Evolutionary conservation across 208 protist genomes (phyloP), one percentile per base, ranked within the genome.

Genomic region (Leishmania tarentolae): DNA sequence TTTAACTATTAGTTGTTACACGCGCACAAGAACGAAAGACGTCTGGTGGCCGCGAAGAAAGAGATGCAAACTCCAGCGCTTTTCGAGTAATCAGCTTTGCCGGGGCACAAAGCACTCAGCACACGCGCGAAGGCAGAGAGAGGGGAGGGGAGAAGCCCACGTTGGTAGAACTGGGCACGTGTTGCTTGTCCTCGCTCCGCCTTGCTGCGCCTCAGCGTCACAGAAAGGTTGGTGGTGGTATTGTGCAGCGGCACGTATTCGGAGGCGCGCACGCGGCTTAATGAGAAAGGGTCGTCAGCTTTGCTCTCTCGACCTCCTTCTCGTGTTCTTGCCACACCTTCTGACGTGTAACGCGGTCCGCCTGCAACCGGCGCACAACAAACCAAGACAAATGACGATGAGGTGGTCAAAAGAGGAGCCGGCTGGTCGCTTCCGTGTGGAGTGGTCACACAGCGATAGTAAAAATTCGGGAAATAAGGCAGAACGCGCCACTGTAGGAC

Each of bases 61-160:
- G 35, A 77, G 50, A 68, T 35, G 31, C 6, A 7, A n/a, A 37
- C n/a, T 11, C 21, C 35, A 47, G 56, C 42, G 28, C n/a, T 71
- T n/a, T 50, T 15, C 5, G 59, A 35, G 9, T 5, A 65, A 65
- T 65, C n/a, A 17, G 59, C n/a, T 65, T 37, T n/a, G 59, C 24
- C 31, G 59, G 7, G 53, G 65, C 52, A 35, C 40, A 74, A 74
- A 24, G 24, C 70, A 74, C 53, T n/a, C n/a, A 1, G 68, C 71
- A 76, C 71, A 53, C 68, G 21, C 66, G 47, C 66, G 1, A 31
- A 76, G 24, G 57, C 69, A 69, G 40, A 72, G 31, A 66, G 61
- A 66, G 21, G 11, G 3, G 28, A 31, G 9, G n/a, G 42, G 42
- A n/a, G 42, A 9, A 24, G 19, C 68, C 50, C 68, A 50, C 35